Percentiles rank a stretch among this genome's conserved stretches.
Conservation (phyloP, 345 rosid species). For the Linum lewisii region DNA sequence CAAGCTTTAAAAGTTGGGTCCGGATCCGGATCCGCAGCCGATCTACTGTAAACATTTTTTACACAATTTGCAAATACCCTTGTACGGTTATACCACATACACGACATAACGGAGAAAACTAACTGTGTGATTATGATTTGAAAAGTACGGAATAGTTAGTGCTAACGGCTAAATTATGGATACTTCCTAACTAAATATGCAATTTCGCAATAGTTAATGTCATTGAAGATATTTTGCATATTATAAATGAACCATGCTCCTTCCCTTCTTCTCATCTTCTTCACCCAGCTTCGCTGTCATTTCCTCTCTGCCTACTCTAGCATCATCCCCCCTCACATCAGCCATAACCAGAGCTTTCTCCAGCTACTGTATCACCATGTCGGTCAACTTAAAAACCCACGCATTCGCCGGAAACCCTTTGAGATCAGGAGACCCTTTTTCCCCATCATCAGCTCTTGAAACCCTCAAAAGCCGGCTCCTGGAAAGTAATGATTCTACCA, state of each 20-base stretch:
- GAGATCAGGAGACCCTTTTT: conserved; percentile 36
- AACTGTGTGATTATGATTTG: too few relatives aligned
- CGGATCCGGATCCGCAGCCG: too few relatives aligned
- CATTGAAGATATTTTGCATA: too few relatives aligned
- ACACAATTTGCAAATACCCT: too few relatives aligned
- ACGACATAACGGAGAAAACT: too few relatives aligned
- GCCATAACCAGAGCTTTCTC: conserved; percentile 16
- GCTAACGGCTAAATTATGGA: too few relatives aligned
- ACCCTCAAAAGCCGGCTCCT: conserved; percentile 48
- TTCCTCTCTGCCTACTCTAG: conserved; percentile 16
- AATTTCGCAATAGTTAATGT: too few relatives aligned
- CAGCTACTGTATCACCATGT: conserved; percentile 35
- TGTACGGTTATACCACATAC: too few relatives aligned
- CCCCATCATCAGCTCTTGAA: conserved; percentile 55
- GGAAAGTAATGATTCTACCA: conserved; percentile 16
- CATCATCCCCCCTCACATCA: conserved; percentile 18
- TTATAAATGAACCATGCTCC: not conserved
- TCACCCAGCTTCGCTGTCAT: conserved; percentile 16
- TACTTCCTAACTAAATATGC: too few relatives aligned
- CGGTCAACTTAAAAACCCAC: conserved; percentile 46
- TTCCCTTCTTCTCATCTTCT: not conserved
- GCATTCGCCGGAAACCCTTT: conserved; percentile 84
- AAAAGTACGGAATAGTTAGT: too few relatives aligned
- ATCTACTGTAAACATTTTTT: too few relatives aligned
- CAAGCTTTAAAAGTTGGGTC: too few relatives aligned